phyloP scores from a whole-genome alignment of 768 basidiomycete genomes.

The Hebeloma cylindrosporum region DNA sequence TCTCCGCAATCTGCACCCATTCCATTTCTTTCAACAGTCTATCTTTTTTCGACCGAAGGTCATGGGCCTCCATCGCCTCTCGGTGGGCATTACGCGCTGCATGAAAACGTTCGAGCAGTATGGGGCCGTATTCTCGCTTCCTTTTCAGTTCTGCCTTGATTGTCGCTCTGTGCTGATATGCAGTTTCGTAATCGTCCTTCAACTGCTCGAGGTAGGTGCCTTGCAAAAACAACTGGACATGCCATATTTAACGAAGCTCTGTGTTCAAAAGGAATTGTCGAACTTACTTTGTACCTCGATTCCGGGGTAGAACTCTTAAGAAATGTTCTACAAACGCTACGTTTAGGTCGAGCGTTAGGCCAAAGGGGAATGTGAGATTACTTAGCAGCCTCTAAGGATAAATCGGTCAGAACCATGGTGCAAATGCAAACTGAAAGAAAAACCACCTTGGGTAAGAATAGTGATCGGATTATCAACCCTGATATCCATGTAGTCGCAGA shows the following conservation, averaged over 20 bases:
- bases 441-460: slow-evolving; percentile 15
- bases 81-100: background rate
- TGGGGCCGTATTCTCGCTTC: background rate
- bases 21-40: slow-evolving; percentile 3
- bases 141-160: background rate
- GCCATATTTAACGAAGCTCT: background rate
- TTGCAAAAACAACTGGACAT: slow-evolving; percentile 3
- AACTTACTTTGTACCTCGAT: slow-evolving; percentile 5
- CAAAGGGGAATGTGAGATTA: too few species aligned
- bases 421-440: too few species aligned
- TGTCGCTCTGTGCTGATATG: background rate
- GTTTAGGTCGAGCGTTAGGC: too few species aligned
- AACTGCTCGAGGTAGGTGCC: slow-evolving; percentile 4
- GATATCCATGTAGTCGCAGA: slow-evolving; percentile 9
- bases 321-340: background rate
- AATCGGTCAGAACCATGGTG: too few species aligned
- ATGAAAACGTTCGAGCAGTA: background rate
- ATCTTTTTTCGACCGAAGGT: slow-evolving; percentile 1
- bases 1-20: background rate
- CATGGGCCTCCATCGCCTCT: slow-evolving; percentile 2
- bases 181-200: slow-evolving; percentile 4
- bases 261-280: background rate
- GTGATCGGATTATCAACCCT: slow-evolving; percentile 15
- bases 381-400: too few species aligned
- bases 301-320: slow-evolving; percentile 6